Evolutionary conservation across 805 yeast species (phyloP).

Genomic region (Candida ficus): DNA sequence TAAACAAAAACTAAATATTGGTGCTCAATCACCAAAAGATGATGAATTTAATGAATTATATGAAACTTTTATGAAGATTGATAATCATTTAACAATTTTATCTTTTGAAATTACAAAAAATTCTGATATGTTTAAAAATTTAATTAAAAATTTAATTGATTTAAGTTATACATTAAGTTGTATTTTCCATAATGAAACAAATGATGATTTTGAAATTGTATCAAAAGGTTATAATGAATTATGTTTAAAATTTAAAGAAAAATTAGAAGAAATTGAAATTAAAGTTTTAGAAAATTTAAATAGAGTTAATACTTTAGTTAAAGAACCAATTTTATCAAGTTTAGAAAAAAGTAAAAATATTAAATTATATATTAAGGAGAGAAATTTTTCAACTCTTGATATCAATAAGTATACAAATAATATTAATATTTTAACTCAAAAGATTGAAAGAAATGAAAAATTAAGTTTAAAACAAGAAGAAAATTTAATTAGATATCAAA

Average conservation of each 20-base stretch:
- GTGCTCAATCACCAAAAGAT: conserved; percentile 50
- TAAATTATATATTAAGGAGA: conserved; percentile 24
- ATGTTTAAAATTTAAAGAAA: conserved; percentile 3
- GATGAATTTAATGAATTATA: conserved; percentile 10
- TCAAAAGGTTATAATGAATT: conserved; percentile 8
- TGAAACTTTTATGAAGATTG: conserved; percentile 3
- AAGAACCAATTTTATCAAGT: conserved; percentile 17
- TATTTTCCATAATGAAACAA: conserved; percentile 10
- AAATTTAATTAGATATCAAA: conserved; percentile 27
- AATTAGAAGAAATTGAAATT: conserved; percentile 10
- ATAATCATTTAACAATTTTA: conserved; percentile 7
- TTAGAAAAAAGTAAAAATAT: conserved; percentile 21
- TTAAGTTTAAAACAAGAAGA: conserved; percentile 36
- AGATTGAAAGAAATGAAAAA: conserved; percentile 14
- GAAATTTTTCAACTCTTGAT: conserved; percentile 34
- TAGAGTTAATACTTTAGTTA: conserved; percentile 21
- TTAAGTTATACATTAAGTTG: conserved; percentile 5
- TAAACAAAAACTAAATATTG: conserved; percentile 84
- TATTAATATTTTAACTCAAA: conserved; percentile 19
- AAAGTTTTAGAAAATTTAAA: conserved; percentile 20
- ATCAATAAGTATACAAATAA: conserved; percentile 31
- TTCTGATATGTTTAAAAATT: conserved; percentile 2
- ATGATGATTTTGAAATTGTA: background rate
- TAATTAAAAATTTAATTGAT: conserved; percentile 7
- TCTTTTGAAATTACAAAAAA: conserved; percentile 13